Evolutionary conservation across 495 filamentous ascomycete genomes (phyloP), one percentile per base, ranked within the genome.

Genomic region (Cryomyces minteri): DNA sequence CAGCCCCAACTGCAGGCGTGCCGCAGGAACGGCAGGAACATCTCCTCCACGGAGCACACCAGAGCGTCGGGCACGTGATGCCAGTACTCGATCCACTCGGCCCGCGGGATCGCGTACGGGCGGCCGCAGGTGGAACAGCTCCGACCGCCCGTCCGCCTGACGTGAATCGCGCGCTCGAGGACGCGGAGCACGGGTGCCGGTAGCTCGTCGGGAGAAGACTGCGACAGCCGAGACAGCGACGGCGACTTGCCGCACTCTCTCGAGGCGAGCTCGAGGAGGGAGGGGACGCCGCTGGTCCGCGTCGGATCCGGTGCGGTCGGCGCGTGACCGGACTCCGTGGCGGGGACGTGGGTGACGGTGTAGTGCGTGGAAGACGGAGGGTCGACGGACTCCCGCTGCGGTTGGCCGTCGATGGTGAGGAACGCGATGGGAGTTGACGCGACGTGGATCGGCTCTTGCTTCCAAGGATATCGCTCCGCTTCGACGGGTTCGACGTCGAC

Each of bases 71-170:
- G 44, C 39, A 58, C 44, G 49, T 53, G 64, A 49, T 74, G 68
- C 76, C 77, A 83, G 72, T 78, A 84, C 55, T 87, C 80, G 41
- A 82, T 67, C 82, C 82, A 87, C 51, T 81, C 69, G 0, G 77
- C 65, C 8, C 77, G 58, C 34, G 73, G 67, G 32, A 80, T 59
- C 25, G 79, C 65, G 40, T 72, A 80, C n/a, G 59, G 58, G 25
- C 64, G 60, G 34, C 66, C 54, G 46, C 81, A 86, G 0, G 76
- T 60, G 0, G 77, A 74, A 60, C 81, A 86, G 31, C 52, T 54
- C 43, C 69, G 59, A 1, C 69, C 70, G 6, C 76, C 77, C 0
- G 55, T 61, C 39, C 64, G 61, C 11, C 67, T 66, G 31, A 70
- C 65, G 12, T 62, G 59, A 14, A 53, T 58, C 12, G 48, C 56